phyloP scores from a whole-genome alignment of 805 yeast genomes.

The Candida montana region DNA sequence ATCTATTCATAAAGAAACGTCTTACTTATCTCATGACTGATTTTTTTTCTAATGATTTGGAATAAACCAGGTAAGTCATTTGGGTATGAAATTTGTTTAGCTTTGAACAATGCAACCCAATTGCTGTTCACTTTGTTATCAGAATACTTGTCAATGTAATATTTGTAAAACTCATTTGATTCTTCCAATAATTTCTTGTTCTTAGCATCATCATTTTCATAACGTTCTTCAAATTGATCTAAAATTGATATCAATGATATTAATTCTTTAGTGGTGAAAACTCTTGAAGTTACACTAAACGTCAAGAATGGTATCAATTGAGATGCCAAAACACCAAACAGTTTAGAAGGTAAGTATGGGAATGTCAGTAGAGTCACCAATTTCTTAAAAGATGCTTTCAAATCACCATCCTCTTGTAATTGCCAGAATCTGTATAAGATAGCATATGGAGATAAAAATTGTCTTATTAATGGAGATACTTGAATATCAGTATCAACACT shows the following conservation, averaged over 20 bases:
- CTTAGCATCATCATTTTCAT: slow-evolving; percentile 7
- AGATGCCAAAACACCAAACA: slow-evolving; percentile 43
- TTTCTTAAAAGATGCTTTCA: slow-evolving; percentile 25
- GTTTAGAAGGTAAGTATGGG: slow-evolving; percentile 48
- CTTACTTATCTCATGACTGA: slow-evolving; percentile 22
- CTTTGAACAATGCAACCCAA: slow-evolving; percentile 20
- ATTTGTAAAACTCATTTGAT: slow-evolving; percentile 20
- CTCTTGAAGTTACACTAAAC: slow-evolving; percentile 18
- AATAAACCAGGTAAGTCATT: slow-evolving; percentile 13
- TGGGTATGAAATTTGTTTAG: slow-evolving; percentile 17
- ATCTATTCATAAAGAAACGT: slow-evolving; percentile 15
- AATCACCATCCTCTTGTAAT: slow-evolving; percentile 25
- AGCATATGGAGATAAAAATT: slow-evolving; percentile 68
- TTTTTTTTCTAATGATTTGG: slow-evolving; percentile 18
- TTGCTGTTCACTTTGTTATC: slow-evolving; percentile 4
- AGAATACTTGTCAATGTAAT: slow-evolving; percentile 8
- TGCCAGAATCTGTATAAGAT: slow-evolving; percentile 48
- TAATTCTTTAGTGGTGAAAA: slow-evolving; percentile 18
- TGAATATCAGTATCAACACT: slow-evolving; percentile 24
- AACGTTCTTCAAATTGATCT: slow-evolving; percentile 16
- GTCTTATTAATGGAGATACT: slow-evolving; percentile 55
- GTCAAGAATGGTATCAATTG: slow-evolving; percentile 41
- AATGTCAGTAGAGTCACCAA: slow-evolving; percentile 40
- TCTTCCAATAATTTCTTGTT: slow-evolving; percentile 10
- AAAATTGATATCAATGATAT: slow-evolving; percentile 18